A percentile compares a stretch with the other conserved stretches of the same genome.
Conservation (phyloP, 2,329 filamentous ascomycete genomes). For the Neofusicoccum ribis region DNA sequence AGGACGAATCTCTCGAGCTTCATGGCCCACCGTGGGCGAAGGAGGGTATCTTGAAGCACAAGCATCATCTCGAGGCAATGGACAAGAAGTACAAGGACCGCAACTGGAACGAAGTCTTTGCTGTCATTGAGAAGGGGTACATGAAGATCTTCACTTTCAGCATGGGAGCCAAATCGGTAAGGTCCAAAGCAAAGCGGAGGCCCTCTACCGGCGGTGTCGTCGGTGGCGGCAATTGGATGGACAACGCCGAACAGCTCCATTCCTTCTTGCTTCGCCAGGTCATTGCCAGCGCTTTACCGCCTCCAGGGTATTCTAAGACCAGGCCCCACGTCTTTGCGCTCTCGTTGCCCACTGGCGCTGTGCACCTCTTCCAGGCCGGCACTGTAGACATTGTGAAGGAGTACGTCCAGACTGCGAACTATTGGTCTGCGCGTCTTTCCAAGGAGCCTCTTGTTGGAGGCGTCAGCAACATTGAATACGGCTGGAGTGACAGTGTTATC, state of each 20-base stretch:
- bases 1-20: slow-evolving; percentile 90
- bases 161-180: slow-evolving; percentile 69
- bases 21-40: slow-evolving; percentile 97
- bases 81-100: slow-evolving; percentile 93
- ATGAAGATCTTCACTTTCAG: slow-evolving; percentile 94
- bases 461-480: slow-evolving; percentile 96
- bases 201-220: slow-evolving; percentile 66
- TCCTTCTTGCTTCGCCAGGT: slow-evolving; percentile 88
- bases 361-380: slow-evolving; percentile 97
- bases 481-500: slow-evolving; percentile 86
- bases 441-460: slow-evolving; percentile 91
- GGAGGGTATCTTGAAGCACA: slow-evolving; percentile 93
- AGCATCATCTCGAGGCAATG: slow-evolving; percentile 87
- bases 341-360: slow-evolving; percentile 85
- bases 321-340: slow-evolving; percentile 93
- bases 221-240: slow-evolving; percentile 96
- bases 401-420: slow-evolving; percentile 92
- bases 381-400: slow-evolving; percentile 93
- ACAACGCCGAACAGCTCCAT: slow-evolving; percentile 87
- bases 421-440: slow-evolving; percentile 93
- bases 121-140: slow-evolving; percentile 91
- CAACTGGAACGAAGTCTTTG: slow-evolving; percentile 94
- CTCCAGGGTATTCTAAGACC: slow-evolving; percentile 88
- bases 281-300: slow-evolving; percentile 83
- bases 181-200: slow-evolving; percentile 62